Evolutionary conservation across 108 stramenopile genomes (phyloP).

Genomic region (Cyclotella atomus): DNA sequence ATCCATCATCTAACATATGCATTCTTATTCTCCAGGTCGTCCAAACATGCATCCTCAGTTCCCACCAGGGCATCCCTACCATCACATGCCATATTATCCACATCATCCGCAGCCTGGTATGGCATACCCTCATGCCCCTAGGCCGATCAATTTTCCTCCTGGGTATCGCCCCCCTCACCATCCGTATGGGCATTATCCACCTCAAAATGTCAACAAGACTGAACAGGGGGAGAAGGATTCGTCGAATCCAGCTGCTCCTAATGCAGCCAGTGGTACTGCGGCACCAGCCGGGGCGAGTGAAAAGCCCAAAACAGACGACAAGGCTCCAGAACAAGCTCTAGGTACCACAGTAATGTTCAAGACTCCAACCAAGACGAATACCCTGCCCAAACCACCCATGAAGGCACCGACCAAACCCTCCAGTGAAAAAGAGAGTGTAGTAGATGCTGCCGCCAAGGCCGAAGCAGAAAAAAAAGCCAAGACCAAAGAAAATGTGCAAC

Average conservation of each 20-base stretch:
- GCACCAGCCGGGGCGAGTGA: not conserved
- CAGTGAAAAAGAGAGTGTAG: constrained; percentile 34
- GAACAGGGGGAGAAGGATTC: not conserved
- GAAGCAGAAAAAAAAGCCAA: constrained; percentile 12
- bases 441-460: constrained; percentile 25
- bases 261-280: not conserved
- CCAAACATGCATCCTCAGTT: not conserved
- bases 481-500: constrained; percentile 31
- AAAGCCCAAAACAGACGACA: not conserved
- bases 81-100: constrained; percentile 1
- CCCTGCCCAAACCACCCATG: constrained; percentile 5
- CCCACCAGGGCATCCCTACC: not conserved
- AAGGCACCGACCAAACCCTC: constrained; percentile 35
- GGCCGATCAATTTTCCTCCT: not conserved
- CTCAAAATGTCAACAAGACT: constrained; percentile 4
- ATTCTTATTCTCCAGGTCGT: not conserved
- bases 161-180: not conserved
- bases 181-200: constrained; percentile 13
- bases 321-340: not conserved
- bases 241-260: not conserved
- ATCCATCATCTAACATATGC: too few species aligned
- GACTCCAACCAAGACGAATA: constrained; percentile 11
- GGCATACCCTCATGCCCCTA: not conserved
- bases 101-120: not conserved
- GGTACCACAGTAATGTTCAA: not conserved